Evolutionary conservation across 352 stramenopile genomes (phyloP).

Genomic region (Hyaloperonospora brassicae): DNA sequence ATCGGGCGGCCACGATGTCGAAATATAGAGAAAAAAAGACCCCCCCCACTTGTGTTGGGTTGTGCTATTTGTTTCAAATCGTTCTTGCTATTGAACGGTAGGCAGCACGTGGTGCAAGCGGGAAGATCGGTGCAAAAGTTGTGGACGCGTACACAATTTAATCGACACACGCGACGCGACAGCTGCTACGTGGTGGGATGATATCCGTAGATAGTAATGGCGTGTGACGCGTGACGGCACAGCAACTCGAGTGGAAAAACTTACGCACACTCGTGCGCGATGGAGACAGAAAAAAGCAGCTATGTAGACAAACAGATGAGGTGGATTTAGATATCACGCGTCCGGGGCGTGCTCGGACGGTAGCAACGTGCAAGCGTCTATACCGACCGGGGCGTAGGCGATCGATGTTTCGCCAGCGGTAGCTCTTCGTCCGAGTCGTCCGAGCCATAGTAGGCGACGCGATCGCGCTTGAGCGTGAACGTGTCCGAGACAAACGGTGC

Average conservation of each 20-base stretch:
- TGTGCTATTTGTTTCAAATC: too few species aligned
- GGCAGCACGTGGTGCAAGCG: too few species aligned
- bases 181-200: too few species aligned
- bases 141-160: too few species aligned
- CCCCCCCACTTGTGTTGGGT: too few species aligned
- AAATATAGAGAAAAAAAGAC: too few species aligned
- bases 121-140: too few species aligned
- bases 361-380: not conserved
- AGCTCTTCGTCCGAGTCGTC: conserved; percentile 69
- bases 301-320: conserved; percentile 10
- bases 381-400: conserved; percentile 30
- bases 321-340: not conserved
- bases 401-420: conserved; percentile 60
- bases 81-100: too few species aligned
- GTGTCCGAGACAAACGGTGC: conserved; percentile 35
- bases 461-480: conserved; percentile 38
- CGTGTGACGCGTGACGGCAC: too few species aligned
- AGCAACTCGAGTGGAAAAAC: not conserved
- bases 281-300: not conserved
- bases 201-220: too few species aligned
- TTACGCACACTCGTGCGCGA: not conserved
- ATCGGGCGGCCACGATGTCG: too few species aligned
- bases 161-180: too few species aligned
- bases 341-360: not conserved
- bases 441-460: conserved; percentile 46